Percentiles rank a stretch among this genome's conserved stretches.
Conservation (phyloP, 2,329 filamentous ascomycete species). For the Xylaria sp. region DNA sequence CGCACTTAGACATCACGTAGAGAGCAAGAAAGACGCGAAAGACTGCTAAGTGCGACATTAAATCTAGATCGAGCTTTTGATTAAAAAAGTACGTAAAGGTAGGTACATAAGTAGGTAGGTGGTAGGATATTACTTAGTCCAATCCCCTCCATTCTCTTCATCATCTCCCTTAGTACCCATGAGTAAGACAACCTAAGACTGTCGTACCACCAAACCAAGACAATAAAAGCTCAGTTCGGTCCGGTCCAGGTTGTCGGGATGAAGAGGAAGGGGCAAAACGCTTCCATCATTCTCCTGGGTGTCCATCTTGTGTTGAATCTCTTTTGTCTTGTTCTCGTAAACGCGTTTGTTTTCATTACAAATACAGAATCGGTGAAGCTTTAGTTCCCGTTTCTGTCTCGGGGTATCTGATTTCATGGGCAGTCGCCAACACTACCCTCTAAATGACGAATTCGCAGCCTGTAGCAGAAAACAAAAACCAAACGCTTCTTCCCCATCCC, state of each 20-base stretch:
- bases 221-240: not conserved
- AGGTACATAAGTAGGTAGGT: slow-evolving; percentile 5
- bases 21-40: no score
- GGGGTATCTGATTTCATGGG: slow-evolving; percentile 39
- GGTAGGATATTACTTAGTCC: not conserved
- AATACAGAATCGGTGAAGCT: slow-evolving; percentile 31
- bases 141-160: not conserved
- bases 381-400: slow-evolving; percentile 27
- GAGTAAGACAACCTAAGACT: not conserved
- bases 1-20: not conserved
- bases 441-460: slow-evolving; percentile 30
- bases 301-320: slow-evolving; percentile 25
- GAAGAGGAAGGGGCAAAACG: not conserved
- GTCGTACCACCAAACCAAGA: slow-evolving; percentile 5
- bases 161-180: not conserved
- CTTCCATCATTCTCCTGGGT: slow-evolving; percentile 8
- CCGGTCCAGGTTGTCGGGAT: not conserved
- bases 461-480: slow-evolving; percentile 13
- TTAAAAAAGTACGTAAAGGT: not conserved
- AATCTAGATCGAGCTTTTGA: slow-evolving; percentile 2
- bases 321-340: slow-evolving; percentile 34
- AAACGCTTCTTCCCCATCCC: not conserved
- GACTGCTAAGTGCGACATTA: not conserved
- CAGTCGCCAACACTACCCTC: slow-evolving; percentile 35
- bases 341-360: slow-evolving; percentile 35